Evolutionary conservation across 2,329 filamentous ascomycete genomes (phyloP), one percentile per base, ranked within the genome.

Genomic region (Paecilomyces niveus): DNA sequence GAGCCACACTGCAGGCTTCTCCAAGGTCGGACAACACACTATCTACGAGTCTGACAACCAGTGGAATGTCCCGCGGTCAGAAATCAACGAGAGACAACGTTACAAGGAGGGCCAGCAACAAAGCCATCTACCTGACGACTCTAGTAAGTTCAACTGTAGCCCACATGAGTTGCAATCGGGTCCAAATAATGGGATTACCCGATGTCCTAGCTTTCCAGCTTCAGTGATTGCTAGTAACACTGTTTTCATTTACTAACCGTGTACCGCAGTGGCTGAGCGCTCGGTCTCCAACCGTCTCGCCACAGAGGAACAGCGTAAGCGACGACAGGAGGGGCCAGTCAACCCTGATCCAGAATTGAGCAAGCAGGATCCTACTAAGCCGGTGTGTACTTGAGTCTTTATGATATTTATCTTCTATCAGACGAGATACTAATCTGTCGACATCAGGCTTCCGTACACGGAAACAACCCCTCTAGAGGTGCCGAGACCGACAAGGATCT

Each of bases 31-130:
- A 65, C 81, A 78, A 72, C 68, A 76, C 62, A 72, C 75, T 61
- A 76, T 90, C 71, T 92, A 94, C 77, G 88, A 92, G 77, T 86
- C 82, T 58, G 87, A 86, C 59, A 89, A 94, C 76, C 89, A 94
- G 80, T 83, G 84, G 67, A 90, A 85, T 72, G 71, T 76, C 61
- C 82, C 84, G 61, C 70, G 82, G 59, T 79, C 82, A 1, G 77
- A 82, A 61, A 63, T 78, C 56, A 69, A 75, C 52, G 79, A 84
- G 67, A 78, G 80, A 21, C 77, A 83, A 55, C 81, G 85, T 60
- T 94, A 84, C 77, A 78, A 92, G 61, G 88, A 93, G 77, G 90
- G 90, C 66, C 80, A 87, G 72, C 72, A 81, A 59, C 79, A 89
- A 72, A 87, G 87, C 56, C 90, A 95, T 75, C 73, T 81, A 61